Evolutionary conservation across 352 stramenopile species (phyloP).

Genomic region (Pythium oligandrum): DNA sequence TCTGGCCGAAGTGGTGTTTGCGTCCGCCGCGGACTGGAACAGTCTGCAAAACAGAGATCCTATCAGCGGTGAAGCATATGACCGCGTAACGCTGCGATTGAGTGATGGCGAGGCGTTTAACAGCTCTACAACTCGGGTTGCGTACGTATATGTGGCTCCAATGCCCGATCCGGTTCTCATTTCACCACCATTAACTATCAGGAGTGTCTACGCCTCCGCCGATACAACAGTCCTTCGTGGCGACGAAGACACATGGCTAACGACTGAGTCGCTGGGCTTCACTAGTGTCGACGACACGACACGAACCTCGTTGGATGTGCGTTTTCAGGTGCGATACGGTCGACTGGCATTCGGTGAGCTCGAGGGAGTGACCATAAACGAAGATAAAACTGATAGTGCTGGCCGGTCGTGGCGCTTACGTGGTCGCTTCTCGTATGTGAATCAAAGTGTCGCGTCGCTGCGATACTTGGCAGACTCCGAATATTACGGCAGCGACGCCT

Average conservation of each 20-base stretch:
- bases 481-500: slow-evolving; percentile 39
- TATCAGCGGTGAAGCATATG: slow-evolving; percentile 32
- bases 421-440: slow-evolving; percentile 24
- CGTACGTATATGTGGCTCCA: slow-evolving; percentile 18
- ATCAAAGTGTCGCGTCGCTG: slow-evolving; percentile 27
- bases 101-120: slow-evolving; percentile 23
- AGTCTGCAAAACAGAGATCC: slow-evolving; percentile 27
- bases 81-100: slow-evolving; percentile 35
- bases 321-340: slow-evolving; percentile 24
- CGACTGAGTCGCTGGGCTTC: slow-evolving; percentile 26
- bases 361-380: not conserved
- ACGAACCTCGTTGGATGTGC: slow-evolving; percentile 24
- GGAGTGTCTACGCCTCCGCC: slow-evolving; percentile 21
- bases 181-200: slow-evolving; percentile 2
- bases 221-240: slow-evolving; percentile 23
- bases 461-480: slow-evolving; percentile 34
- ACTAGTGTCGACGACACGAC: slow-evolving; percentile 41
- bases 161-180: slow-evolving; percentile 19
- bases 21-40: slow-evolving; percentile 62
- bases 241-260: slow-evolving; percentile 44
- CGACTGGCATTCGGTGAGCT: slow-evolving; percentile 7
- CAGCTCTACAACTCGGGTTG: slow-evolving; percentile 1
- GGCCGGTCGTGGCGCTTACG: slow-evolving; percentile 8
- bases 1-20: slow-evolving; percentile 42
- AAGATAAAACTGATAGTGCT: not conserved